phyloP scores from a whole-genome alignment of 768 basidiomycete species.

The Tulasnella sp. region DNA sequence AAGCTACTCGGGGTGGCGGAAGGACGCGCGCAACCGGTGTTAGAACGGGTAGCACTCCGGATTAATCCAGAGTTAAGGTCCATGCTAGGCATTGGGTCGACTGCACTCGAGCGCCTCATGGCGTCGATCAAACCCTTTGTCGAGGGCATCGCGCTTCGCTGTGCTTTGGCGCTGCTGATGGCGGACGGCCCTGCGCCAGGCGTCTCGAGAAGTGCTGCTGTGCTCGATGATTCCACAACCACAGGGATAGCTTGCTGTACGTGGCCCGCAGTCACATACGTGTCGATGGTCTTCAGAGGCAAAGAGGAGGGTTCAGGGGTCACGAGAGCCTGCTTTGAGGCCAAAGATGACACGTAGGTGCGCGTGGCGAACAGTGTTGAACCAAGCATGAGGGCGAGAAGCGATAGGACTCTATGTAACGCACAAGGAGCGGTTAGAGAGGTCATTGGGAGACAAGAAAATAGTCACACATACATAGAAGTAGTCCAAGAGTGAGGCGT shows the following conservation, averaged over 20 bases:
- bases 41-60: neutral
- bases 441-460: neutral
- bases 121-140: neutral
- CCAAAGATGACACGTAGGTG: neutral
- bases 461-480: conserved; percentile 10
- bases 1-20: neutral
- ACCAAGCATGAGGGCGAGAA: conserved; percentile 10
- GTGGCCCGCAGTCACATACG: neutral
- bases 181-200: conserved; percentile 15
- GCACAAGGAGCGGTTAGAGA: neutral
- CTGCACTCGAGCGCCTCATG: neutral
- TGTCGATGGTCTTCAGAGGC: neutral
- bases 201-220: neutral
- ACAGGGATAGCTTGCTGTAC: neutral
- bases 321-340: neutral
- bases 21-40: conserved; percentile 1
- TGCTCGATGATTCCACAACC: neutral
- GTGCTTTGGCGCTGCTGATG: neutral
- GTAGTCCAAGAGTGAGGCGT: conserved; percentile 11
- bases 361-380: neutral
- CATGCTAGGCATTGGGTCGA: neutral
- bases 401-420: neutral
- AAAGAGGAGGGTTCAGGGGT: neutral
- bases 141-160: neutral
- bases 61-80: neutral